phyloP scores from a whole-genome alignment of 2,329 filamentous ascomycete species.

The Chaetothyriales sp. region DNA sequence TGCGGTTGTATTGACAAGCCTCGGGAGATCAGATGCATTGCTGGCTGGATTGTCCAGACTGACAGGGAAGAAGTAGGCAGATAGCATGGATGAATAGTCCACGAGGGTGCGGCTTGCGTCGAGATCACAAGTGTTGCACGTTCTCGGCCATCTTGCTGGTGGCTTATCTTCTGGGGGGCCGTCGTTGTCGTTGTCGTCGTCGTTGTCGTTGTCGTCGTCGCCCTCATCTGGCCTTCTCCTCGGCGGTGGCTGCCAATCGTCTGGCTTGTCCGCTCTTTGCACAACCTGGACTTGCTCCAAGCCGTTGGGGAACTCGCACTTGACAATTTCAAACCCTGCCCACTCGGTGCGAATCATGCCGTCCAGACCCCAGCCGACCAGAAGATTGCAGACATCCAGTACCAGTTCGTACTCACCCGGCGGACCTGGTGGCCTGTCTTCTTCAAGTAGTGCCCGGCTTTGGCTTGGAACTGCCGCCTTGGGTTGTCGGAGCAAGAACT shows the following conservation, averaged over 20 bases:
- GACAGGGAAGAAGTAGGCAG: background rate
- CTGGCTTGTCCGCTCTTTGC: background rate
- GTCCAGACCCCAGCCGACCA: slow-evolving; percentile 36
- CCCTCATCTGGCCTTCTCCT: background rate
- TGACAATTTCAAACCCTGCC: slow-evolving; percentile 55
- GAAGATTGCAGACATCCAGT: slow-evolving; percentile 39
- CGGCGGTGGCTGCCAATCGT: background rate
- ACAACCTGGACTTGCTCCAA: slow-evolving; percentile 22
- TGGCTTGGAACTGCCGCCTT: background rate
- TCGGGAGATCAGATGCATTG: slow-evolving; percentile 27
- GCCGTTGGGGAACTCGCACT: slow-evolving; percentile 42
- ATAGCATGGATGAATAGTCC: background rate
- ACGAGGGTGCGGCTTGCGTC: background rate
- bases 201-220: background rate
- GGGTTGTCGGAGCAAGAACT: slow-evolving; percentile 38
- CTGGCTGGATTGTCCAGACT: slow-evolving; percentile 16
- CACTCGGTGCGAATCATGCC: slow-evolving; percentile 50
- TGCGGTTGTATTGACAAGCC: slow-evolving; percentile 22
- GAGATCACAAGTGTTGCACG: slow-evolving; percentile 25
- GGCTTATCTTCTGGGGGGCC: slow-evolving; percentile 30
- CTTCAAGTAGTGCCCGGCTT: background rate
- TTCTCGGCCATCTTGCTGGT: slow-evolving; percentile 29
- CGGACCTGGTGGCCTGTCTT: slow-evolving; percentile 1
- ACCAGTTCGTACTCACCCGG: slow-evolving; percentile 41
- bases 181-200: background rate